Base-by-base conservation (phyloP, 441 rosid species). In the Viola pubescens region DNA sequence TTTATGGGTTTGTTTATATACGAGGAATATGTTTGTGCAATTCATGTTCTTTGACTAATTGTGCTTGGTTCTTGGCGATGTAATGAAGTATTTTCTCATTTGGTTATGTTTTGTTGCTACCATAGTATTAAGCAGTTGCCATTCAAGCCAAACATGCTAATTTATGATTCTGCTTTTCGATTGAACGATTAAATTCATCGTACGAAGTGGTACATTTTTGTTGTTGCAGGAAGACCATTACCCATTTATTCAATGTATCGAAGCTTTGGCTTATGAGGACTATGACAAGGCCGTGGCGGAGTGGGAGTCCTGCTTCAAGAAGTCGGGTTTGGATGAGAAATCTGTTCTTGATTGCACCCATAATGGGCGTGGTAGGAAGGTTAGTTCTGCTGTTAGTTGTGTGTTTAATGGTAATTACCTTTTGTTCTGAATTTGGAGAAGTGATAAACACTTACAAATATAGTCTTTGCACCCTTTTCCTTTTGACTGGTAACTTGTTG, bases 231-330 rank as follows among this genome's bases (percentile, higher is more conserved):
- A 62, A 50, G 86, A 82, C 41, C 91, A 92, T 78, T 89, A 87
- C 65, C 83, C 80, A n/a, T 80, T 92, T 52, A 83, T 89, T 56
- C 63, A 81, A 62, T 92, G 97, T 59, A 54, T 92, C 0, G 98
- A 89, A 83, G 68, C 53, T 62, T 70, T 81, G 71, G 96, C 74
- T 63, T 72, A 70, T 40, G 70, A 83, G 70, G 73, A 47, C 47
- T 73, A 83, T 56, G 79, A 68, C 66, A 49, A 73, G 0, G 34
- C 34, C 34, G 34, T 26, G 34, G 34, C 34, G 2, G 55, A 83
- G 51, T 89, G 98, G 98, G 87, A 84, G 58, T 73, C 89, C 3
- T 89, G 98, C 81, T 87, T 72, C 59, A 73, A 74, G 48, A 75
- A 77, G 57, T 69, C 86, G 66, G 83, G 78, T 47, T 72, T 87